Base-by-base conservation (phyloP, 345 rosid species). In the Excoecaria agallocha region DNA sequence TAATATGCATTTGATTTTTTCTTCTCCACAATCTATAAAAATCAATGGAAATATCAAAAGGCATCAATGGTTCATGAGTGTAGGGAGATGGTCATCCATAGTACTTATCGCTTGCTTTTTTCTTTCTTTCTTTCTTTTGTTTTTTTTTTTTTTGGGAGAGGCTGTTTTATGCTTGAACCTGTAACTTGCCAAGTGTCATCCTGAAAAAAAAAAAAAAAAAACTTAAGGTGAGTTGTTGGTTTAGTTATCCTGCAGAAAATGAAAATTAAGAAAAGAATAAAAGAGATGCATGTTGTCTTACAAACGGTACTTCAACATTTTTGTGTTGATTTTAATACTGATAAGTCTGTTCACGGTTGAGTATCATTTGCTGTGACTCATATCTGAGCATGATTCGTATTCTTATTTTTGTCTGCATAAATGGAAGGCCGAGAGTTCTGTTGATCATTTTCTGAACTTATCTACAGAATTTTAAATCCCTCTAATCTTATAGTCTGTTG, bases 221-320 rank as follows among this genome's bases (percentile, higher is more conserved):
- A n/a, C n/a, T 24, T 59, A 13, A 45, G 41, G 46, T 12, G 49
- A 54, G 48, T 60, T 46, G 68, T 61, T 73, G 6, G 20, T 73
- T 61, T 48, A 72, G 19, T 37, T 49, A 5, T 66, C 39, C 24
- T 39, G 15, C 16, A 3, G 30, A 25, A 48, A 35, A 39, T 64
- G 75, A 60, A 30, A 30, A 48, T 58, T 71, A 22, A 62, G 38
- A 62, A 49, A 48, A 38, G 3, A 22, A 73, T 69, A 63, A 62
- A 6, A 51, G 35, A 16, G 25, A 39, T 59, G 50, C 19, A 38
- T 1, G 35, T 8, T 45, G 56, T 60, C 22, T 48, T 46, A 61
- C 8, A 61, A 19, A 35, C 19, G 6, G 5, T 2, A 12, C 22
- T 46, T 71, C 12, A 58, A 71, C 24, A 19, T 17, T 64, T 17